phyloP scores from a whole-genome alignment of 768 basidiomycete species.

The Amanita brunnescens region DNA sequence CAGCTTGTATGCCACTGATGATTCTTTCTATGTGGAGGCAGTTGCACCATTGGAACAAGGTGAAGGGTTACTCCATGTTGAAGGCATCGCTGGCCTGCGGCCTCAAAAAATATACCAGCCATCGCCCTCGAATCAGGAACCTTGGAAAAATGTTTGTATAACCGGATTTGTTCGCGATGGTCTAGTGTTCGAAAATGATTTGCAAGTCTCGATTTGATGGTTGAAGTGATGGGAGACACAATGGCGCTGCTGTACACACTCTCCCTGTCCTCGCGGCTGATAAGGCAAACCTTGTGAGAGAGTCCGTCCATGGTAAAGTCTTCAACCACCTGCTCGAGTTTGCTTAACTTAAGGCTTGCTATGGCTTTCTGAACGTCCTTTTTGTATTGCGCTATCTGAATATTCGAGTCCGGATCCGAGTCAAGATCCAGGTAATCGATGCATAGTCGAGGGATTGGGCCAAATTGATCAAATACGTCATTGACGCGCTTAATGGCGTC shows the following conservation, averaged over 20 bases:
- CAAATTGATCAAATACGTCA: not conserved
- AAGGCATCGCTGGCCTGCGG: slow-evolving; percentile 7
- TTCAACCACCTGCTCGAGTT: slow-evolving; percentile 7
- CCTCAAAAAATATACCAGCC: slow-evolving; percentile 14
- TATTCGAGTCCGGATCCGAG: slow-evolving; percentile 1
- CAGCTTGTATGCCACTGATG: slow-evolving; percentile 7
- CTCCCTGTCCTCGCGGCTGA: slow-evolving; percentile 12
- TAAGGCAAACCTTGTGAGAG: slow-evolving; percentile 12
- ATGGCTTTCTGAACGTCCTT: not conserved
- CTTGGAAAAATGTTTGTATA: slow-evolving; percentile 10
- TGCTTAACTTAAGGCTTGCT: not conserved
- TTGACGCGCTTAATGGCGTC: not conserved
- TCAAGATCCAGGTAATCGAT: not conserved
- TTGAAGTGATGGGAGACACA: slow-evolving; percentile 11
- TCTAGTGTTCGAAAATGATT: slow-evolving; percentile 9
- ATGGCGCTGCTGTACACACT: slow-evolving; percentile 8
- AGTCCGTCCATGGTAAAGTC: slow-evolving; percentile 12
- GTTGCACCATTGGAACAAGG: slow-evolving; percentile 3
- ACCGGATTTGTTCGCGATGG: slow-evolving; percentile 5
- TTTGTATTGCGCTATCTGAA: not conserved
- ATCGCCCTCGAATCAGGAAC: slow-evolving; percentile 8
- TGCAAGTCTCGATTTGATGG: slow-evolving; percentile 11
- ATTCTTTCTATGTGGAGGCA: not conserved
- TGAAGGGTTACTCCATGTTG: not conserved
- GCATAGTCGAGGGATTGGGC: not conserved